phyloP scores from a whole-genome alignment of 345 rosid species.

The Brassica rapa region DNA sequence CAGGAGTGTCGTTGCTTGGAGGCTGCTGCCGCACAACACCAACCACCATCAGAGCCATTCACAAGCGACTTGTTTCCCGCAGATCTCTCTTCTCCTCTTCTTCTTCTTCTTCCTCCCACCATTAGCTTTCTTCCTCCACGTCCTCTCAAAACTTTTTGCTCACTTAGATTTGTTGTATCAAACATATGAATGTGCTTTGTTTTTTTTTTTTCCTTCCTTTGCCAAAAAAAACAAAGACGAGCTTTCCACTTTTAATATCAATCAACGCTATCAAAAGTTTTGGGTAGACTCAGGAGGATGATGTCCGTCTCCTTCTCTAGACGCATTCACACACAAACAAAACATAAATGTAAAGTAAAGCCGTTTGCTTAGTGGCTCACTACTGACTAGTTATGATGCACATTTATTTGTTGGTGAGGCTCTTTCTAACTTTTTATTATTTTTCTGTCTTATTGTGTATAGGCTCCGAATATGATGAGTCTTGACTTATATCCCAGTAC shows the following conservation, averaged over 20 bases:
- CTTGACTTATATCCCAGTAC: not conserved
- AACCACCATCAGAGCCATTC: constrained; percentile 61
- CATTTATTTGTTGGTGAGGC: too few species aligned
- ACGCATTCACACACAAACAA: too few species aligned
- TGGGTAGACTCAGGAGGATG: not conserved
- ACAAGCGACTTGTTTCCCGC: constrained; percentile 42
- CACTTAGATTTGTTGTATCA: not conserved
- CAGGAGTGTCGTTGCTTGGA: constrained; percentile 68
- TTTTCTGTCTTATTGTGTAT: too few species aligned
- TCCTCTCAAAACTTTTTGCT: not conserved
- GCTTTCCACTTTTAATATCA: not conserved
- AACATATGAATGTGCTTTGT: not conserved
- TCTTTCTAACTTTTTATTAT: too few species aligned
- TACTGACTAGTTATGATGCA: too few species aligned
- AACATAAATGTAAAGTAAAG: too few species aligned
- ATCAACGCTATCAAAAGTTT: not conserved
- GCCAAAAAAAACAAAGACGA: not conserved
- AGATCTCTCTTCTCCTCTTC: constrained; percentile 36
- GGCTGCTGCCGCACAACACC: constrained; percentile 81
- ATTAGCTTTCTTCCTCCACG: not conserved
- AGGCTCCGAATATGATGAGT: not conserved
- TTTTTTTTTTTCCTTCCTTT: not conserved
- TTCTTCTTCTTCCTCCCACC: not conserved
- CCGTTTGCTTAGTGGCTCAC: too few species aligned
- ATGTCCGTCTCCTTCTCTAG: too few species aligned